Percentiles rank a stretch among this genome's conserved stretches.
Evolutionary conservation across 1,284 basidiomycete species (phyloP).

Genomic region (Sphagnurus paluster): DNA sequence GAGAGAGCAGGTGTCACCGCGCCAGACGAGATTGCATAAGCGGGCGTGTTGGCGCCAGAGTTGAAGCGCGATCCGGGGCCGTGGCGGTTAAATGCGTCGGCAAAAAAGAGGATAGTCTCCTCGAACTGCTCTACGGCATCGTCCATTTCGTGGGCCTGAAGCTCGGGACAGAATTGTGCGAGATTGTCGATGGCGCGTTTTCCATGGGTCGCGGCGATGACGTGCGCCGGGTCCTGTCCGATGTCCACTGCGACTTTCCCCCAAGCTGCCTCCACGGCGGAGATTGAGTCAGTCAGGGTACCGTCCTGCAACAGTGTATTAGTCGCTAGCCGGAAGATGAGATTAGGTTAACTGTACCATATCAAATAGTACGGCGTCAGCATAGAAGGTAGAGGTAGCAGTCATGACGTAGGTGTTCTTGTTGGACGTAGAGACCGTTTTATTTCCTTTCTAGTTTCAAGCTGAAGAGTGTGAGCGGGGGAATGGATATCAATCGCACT

Average conservation of each 20-base stretch:
- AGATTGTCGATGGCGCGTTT: constrained; percentile 73
- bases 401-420: background rate
- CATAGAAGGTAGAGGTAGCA: constrained; percentile 18
- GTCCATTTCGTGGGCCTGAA: constrained; percentile 65
- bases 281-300: constrained; percentile 74
- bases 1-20: constrained; percentile 40
- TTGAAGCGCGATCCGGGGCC: constrained; percentile 37
- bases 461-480: too few species aligned
- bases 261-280: constrained; percentile 81
- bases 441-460: too few species aligned
- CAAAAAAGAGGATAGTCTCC: constrained; percentile 69
- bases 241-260: constrained; percentile 71
- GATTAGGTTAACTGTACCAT: constrained; percentile 49
- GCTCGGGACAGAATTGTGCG: constrained; percentile 55
- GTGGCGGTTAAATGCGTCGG: constrained; percentile 56
- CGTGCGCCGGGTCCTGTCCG: constrained; percentile 61
- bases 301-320: constrained; percentile 50
- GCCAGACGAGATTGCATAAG: constrained; percentile 31
- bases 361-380: constrained; percentile 71
- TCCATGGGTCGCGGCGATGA: constrained; percentile 76
- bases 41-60: constrained; percentile 22
- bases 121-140: constrained; percentile 69
- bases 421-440: too few species aligned
- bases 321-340: background rate
- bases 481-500: too few species aligned